These are phyloP conservation scores for Cladosporium sp. DNA, from an alignment of 2,329 filamentous ascomycete species.

Conservation along the genomic window DNA sequence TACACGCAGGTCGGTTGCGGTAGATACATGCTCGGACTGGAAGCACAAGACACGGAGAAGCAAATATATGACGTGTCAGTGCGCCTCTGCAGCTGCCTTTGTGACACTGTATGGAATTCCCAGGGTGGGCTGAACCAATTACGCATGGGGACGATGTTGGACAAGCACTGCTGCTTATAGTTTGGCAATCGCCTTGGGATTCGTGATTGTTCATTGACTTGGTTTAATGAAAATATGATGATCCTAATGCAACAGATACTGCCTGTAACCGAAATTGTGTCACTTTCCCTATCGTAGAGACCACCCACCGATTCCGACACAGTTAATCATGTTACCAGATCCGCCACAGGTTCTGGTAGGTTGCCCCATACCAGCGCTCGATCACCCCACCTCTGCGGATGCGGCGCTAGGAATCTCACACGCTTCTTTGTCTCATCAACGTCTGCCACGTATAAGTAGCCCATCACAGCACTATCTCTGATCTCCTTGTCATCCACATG, in stretches of 20 bases:
- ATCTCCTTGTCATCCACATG: constrained; percentile 65
- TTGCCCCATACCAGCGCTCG: constrained; percentile 76
- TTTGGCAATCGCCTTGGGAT: neutral
- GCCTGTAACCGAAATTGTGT: neutral
- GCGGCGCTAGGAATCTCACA: constrained; percentile 75
- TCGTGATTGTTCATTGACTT: neutral
- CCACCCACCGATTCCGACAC: neutral
- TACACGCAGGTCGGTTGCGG: too few species aligned
- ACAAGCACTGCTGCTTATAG: neutral
- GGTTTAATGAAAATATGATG: too few species aligned
- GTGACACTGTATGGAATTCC: too few species aligned
- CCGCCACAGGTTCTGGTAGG: constrained; percentile 82
- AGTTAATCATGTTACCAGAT: constrained; percentile 55
- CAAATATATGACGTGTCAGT: too few species aligned
- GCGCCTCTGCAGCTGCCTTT: too few species aligned
- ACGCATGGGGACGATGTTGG: neutral
- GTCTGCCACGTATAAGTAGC: constrained; percentile 87
- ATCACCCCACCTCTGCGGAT: constrained; percentile 74
- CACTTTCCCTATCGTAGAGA: neutral
- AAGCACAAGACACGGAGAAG: too few species aligned
- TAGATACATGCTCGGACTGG: too few species aligned
- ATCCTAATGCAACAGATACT: too few species aligned
- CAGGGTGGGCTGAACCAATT: too few species aligned
- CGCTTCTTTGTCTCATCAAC: constrained; percentile 81
- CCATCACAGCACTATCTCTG: constrained; percentile 77